Evolutionary conservation across 768 basidiomycete genomes (phyloP).

Genomic region (Xerocomellus intermedius): DNA sequence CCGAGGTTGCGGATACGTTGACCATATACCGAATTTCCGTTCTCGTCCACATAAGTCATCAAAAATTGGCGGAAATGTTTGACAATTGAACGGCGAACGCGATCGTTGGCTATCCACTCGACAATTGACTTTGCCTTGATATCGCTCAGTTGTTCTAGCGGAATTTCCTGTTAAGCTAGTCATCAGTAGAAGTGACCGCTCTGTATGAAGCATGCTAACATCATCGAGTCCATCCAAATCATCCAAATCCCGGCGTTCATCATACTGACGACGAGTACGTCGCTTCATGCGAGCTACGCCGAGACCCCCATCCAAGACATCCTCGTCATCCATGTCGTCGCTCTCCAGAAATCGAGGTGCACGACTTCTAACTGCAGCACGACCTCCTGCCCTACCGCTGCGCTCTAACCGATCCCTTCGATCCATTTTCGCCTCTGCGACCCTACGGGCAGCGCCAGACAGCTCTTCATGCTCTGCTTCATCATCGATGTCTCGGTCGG

Average conservation of each 20-base stretch:
- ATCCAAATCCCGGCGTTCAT: constrained; percentile 87
- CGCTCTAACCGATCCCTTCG: constrained; percentile 78
- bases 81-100: constrained; percentile 86
- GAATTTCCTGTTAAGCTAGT: constrained; percentile 66
- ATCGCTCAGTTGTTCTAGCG: constrained; percentile 93
- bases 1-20: constrained; percentile 90
- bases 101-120: constrained; percentile 95
- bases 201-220: constrained; percentile 42
- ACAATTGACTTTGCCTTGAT: constrained; percentile 97
- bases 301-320: constrained; percentile 66
- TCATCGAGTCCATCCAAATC: constrained; percentile 90
- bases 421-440: constrained; percentile 85
- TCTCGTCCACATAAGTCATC: constrained; percentile 93
- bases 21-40: constrained; percentile 90
- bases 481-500: constrained; percentile 84
- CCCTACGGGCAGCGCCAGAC: constrained; percentile 67
- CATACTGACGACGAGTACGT: constrained; percentile 87
- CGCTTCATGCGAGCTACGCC: constrained; percentile 70
- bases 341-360: constrained; percentile 87
- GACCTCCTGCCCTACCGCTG: constrained; percentile 61
- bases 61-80: constrained; percentile 94
- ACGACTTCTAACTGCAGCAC: constrained; percentile 75
- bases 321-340: constrained; percentile 77
- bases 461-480: constrained; percentile 67
- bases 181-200: constrained; percentile 13